Base-by-base conservation (phyloP, 2,329 filamentous ascomycete species). In the Trichoderma harzianum region DNA sequence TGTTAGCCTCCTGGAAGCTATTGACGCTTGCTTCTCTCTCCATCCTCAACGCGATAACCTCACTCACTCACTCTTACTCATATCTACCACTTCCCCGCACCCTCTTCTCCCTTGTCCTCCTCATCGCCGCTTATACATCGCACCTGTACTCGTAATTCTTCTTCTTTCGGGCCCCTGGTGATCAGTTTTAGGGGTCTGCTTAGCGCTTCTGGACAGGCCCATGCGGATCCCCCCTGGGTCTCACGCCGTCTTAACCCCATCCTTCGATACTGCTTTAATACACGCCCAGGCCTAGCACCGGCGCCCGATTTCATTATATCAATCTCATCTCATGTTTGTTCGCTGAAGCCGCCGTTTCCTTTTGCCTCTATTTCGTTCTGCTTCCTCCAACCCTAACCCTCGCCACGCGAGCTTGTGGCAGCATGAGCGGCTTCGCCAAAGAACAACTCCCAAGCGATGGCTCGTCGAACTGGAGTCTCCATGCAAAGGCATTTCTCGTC, bases 401-500 rank as follows among this genome's bases (percentile, higher is more conserved):
- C 66, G 28, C 39, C 57, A 24, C 24, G n/a, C 57, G 66, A 67
- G 64, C 64, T 62, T 51, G 30, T 21, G 43, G 39, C 66, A 65
- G 36, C 36, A 73, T 73, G 72, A 60, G 30, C 69, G 57, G 26
- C 32, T 67, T 61, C 21, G 14, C 51, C 34, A 61, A 67, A n/a
- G 75, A 75, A 43, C 72, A 75, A 69, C 67, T 76, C 1, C 72
- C 74, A 36, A 70, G 75, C 26, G 74, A 77, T 64, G 73, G 75
- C 53, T 75, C 76, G 16, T 69, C 77, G 43, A 61, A 74, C 66
- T 74, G 73, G 68, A 68, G 74, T 43, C 70, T 73, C 39, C 75
- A 73, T 18, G 71, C 75, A 64, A 77, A 75, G 34, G 79, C 79
- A 65, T 76, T 84, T 39, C 77, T 82, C 26, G 77, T 82, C 75